Evolutionary conservation across 2,329 filamentous ascomycete genomes (phyloP), one percentile per base, ranked within the genome.

Genomic region (Stenocarpella maydis): DNA sequence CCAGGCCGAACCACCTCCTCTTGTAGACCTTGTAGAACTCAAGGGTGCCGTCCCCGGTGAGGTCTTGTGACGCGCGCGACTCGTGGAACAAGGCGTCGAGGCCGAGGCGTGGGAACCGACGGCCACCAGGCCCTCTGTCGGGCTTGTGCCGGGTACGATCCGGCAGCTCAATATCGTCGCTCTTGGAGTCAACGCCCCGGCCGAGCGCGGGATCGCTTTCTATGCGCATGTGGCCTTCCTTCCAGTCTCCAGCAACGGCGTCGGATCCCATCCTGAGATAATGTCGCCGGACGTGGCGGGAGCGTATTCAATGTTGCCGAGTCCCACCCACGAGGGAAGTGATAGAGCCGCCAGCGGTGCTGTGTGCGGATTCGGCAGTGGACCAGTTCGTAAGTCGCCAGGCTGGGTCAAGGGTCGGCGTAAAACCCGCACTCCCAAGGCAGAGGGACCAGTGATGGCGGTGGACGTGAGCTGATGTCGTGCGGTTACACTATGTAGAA

Each of bases 1-100:
- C 82, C 64, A 99, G 83, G 0, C 96, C 96, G 78, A 97, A 92
- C 90, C 94, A 99, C 53, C 96, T 88, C 76, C 94, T 88, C 81
- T 92, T 95, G 78, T 98, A 98, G 52, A 79, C 78, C 68, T 74
- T 78, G 73, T 78, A 80, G 60, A 73, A 68, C 37, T 63, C 68
- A 31, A 52, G 52, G 6, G 61, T 65, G 21, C 66, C 70, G 52
- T 68, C 71, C 41, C 58, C 68, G 37, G 49, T 50, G 6, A 55
- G 21, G 3, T 63, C 61, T 21, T 41, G 39, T 19, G 43, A 65
- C 10, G 41, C 54, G 6, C 66, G 68, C 17, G 55, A 50, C 21
- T 68, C 65, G n/a, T 39, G 55, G 24, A 65, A 31, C 37, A 70
- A 45, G 37, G 58, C 65, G 41, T 68, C 68, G 17, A 67, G 15